Evolutionary conservation across 495 filamentous ascomycete species (phyloP).

Genomic region (Annulohypoxylon moriforme): DNA sequence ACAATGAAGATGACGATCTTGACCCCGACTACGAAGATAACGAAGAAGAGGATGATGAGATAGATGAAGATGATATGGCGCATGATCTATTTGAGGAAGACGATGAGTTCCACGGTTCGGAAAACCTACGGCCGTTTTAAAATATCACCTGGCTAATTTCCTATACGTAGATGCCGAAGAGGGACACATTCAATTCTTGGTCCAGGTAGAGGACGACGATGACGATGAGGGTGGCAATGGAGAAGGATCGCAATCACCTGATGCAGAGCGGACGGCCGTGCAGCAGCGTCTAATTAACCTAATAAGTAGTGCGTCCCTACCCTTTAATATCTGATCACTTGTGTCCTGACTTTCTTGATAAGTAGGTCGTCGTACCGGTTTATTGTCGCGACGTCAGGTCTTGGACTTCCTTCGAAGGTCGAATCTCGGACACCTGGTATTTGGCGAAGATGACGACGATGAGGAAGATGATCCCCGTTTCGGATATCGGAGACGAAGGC

Average conservation of each 20-base stretch:
- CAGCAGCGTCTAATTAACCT: slow-evolving; percentile 48
- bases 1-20: slow-evolving; percentile 54
- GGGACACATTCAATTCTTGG: slow-evolving; percentile 47
- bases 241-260: slow-evolving; percentile 25
- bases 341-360: slow-evolving; percentile 27
- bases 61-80: slow-evolving; percentile 53
- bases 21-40: slow-evolving; percentile 64
- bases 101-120: slow-evolving; percentile 55
- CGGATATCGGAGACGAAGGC: slow-evolving; percentile 43
- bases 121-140: slow-evolving; percentile 21
- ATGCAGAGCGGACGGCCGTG: slow-evolving; percentile 36
- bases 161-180: slow-evolving; percentile 46
- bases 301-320: slow-evolving; percentile 42
- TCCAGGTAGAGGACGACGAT: slow-evolving; percentile 49
- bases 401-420: slow-evolving; percentile 60
- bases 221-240: slow-evolving; percentile 30
- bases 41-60: slow-evolving; percentile 52
- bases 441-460: slow-evolving; percentile 56
- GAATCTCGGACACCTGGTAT: slow-evolving; percentile 51
- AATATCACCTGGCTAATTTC: slow-evolving; percentile 8
- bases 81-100: slow-evolving; percentile 57
- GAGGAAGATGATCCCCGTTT: slow-evolving; percentile 49
- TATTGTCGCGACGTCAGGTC: slow-evolving; percentile 59
- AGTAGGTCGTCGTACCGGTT: slow-evolving; percentile 45
- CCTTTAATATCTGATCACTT: not conserved